phyloP scores from a whole-genome alignment of 2,329 filamentous ascomycete genomes.

The Huntiella decipiens region DNA sequence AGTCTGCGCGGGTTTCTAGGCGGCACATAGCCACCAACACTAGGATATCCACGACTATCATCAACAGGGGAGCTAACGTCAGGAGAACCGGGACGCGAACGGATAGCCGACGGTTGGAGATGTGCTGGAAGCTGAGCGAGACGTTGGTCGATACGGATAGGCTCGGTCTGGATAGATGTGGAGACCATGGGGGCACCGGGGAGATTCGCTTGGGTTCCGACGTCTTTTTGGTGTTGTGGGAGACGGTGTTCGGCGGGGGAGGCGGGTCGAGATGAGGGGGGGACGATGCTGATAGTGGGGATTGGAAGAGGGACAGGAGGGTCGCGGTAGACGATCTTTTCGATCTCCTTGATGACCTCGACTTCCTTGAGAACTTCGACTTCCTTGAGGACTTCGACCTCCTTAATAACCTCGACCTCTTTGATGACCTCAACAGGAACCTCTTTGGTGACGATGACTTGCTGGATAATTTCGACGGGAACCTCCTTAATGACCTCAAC shows the following conservation, averaged over 20 bases:
- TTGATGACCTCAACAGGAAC: not conserved
- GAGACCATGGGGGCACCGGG: conserved; percentile 18
- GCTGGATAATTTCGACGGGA: conserved; percentile 11
- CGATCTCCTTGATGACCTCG: conserved; percentile 5
- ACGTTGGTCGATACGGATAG: conserved; percentile 67
- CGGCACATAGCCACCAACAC: conserved; percentile 33
- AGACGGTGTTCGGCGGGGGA: conserved; percentile 57
- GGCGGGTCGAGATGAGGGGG: conserved; percentile 64
- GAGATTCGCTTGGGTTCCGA: conserved; percentile 56
- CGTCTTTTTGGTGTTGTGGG: conserved; percentile 66
- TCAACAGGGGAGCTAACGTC: conserved; percentile 17
- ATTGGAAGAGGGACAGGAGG: conserved; percentile 30
- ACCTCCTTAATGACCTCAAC: conserved; percentile 13
- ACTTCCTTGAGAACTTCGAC: conserved; percentile 11
- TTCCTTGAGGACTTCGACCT: conserved; percentile 13
- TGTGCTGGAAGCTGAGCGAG: conserved; percentile 56
- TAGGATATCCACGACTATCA: conserved; percentile 27
- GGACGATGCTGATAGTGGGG: conserved; percentile 80
- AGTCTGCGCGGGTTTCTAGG: conserved; percentile 42
- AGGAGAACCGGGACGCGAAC: conserved; percentile 40
- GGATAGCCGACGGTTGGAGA: conserved; percentile 59
- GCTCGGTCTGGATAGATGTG: conserved; percentile 57
- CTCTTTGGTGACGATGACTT: not conserved
- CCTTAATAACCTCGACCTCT: conserved; percentile 10
- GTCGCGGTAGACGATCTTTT: conserved; percentile 16